Evolutionary conservation across 345 rosid species (phyloP).

Genomic region (Carallia pectinifolia): DNA sequence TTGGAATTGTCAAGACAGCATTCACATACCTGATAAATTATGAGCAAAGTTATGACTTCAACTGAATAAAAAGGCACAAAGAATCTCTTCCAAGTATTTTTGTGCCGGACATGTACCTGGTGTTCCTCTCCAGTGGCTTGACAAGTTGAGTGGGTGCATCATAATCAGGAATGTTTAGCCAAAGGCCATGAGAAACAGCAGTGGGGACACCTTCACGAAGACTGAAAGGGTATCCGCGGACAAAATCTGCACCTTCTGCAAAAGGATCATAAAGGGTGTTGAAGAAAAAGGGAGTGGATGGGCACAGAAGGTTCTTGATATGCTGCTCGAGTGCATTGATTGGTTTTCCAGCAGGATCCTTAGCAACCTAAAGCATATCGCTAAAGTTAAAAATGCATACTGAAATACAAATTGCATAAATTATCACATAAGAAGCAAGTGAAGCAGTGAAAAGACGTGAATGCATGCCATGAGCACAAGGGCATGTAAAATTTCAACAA

Average conservation of each 20-base stretch:
- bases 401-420: background rate
- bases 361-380: conserved; percentile 59
- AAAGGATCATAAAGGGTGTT: conserved; percentile 92
- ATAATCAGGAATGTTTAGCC: conserved; percentile 98
- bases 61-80: background rate
- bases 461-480: too few relatives aligned
- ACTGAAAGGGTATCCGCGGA: conserved; percentile 96
- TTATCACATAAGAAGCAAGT: background rate
- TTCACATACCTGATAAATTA: conserved; percentile 64
- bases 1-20: conserved; percentile 85
- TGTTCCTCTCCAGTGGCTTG: conserved; percentile 89
- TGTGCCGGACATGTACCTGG: conserved; percentile 44
- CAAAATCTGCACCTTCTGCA: conserved; percentile 89
- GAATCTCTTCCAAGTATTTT: background rate
- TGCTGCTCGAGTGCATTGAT: conserved; percentile 94
- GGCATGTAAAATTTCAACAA: too few relatives aligned
- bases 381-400: background rate
- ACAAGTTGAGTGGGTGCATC: conserved; percentile 99
- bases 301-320: conserved; percentile 79
- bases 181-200: conserved; percentile 95
- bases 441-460: background rate
- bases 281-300: conserved; percentile 95
- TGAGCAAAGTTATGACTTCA: conserved; percentile 1
- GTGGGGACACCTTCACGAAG: conserved; percentile 93
- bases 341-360: conserved; percentile 79